Percentiles rank a stretch among this genome's conserved stretches.
phyloP scores from a whole-genome alignment of 257 asterid species.

The Solanum clarkiae region DNA sequence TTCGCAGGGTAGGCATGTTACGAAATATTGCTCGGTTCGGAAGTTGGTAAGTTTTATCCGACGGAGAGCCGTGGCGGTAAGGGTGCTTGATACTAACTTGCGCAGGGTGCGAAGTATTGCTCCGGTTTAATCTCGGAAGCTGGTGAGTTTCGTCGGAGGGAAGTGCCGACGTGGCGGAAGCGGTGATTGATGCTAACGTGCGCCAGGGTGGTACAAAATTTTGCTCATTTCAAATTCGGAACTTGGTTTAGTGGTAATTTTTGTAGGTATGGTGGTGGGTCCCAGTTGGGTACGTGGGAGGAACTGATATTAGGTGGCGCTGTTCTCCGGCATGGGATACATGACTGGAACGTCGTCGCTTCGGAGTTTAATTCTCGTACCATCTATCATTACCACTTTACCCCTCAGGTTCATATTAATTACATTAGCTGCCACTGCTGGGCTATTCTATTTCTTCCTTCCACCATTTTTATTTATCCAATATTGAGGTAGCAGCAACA shows the following conservation, averaged over 20 bases:
- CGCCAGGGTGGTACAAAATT: neutral
- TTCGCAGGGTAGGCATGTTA: too few species aligned
- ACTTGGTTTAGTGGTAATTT: neutral
- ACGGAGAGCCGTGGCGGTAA: neutral
- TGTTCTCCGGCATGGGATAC: conserved; percentile 43
- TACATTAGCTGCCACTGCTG: neutral
- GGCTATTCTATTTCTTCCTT: too few species aligned
- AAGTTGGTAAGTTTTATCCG: neutral
- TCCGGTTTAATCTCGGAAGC: neutral
- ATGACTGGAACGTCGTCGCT: conserved; percentile 76
- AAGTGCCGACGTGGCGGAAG: neutral
- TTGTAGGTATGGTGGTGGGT: neutral
- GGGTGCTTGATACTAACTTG: neutral
- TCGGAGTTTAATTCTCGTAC: conserved; percentile 52
- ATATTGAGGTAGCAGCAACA: too few species aligned
- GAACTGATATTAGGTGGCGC: conserved; percentile 76
- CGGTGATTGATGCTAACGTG: neutral
- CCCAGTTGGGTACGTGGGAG: conserved; percentile 83
- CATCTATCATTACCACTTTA: conserved; percentile 22
- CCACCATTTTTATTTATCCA: too few species aligned
- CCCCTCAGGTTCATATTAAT: conserved; percentile 39
- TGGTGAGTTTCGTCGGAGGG: neutral
- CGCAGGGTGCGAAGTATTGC: neutral
- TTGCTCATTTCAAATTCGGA: neutral
- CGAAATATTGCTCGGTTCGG: too few species aligned